phyloP scores from a whole-genome alignment of 495 filamentous ascomycete genomes.

The Aspergillus bertholletiae region DNA sequence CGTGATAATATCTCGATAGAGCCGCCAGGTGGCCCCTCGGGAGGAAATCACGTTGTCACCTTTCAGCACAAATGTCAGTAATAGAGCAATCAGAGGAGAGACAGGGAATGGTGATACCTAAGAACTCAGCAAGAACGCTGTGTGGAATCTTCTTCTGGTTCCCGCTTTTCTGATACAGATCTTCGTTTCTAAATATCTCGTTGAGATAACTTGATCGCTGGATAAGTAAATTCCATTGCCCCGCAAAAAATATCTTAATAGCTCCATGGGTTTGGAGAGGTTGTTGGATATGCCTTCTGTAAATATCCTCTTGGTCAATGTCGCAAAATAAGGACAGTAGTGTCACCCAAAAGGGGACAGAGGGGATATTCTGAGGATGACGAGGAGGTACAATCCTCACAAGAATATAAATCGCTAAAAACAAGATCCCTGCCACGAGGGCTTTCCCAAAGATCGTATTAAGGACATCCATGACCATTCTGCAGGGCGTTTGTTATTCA shows the following conservation, averaged over 20 bases:
- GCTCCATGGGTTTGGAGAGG: constrained; percentile 26
- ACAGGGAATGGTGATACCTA: neutral
- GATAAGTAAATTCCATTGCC: constrained; percentile 26
- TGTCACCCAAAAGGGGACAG: constrained; percentile 17
- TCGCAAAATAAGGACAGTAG: constrained; percentile 13
- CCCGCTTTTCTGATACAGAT: constrained; percentile 31
- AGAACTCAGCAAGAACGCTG: constrained; percentile 26
- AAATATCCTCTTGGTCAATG: constrained; percentile 17
- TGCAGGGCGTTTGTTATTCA: too few species aligned
- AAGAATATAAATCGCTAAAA: neutral
- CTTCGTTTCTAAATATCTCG: constrained; percentile 34
- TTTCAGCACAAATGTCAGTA: neutral
- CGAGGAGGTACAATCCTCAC: constrained; percentile 1
- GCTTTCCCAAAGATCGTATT: neutral
- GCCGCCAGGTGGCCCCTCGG: constrained; percentile 15
- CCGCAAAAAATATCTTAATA: constrained; percentile 34
- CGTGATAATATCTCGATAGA: constrained; percentile 20
- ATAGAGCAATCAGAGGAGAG: neutral
- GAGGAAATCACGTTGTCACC: constrained; percentile 23
- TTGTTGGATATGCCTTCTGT: constrained; percentile 9
- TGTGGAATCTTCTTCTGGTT: constrained; percentile 36
- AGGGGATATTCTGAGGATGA: constrained; percentile 13
- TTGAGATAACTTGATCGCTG: constrained; percentile 21
- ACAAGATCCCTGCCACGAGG: neutral
- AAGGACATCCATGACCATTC: neutral